Percentiles rank a stretch among this genome's conserved stretches.
phyloP scores from a whole-genome alignment of 2,329 filamentous ascomycete species.

The Fusarium haematococcum region DNA sequence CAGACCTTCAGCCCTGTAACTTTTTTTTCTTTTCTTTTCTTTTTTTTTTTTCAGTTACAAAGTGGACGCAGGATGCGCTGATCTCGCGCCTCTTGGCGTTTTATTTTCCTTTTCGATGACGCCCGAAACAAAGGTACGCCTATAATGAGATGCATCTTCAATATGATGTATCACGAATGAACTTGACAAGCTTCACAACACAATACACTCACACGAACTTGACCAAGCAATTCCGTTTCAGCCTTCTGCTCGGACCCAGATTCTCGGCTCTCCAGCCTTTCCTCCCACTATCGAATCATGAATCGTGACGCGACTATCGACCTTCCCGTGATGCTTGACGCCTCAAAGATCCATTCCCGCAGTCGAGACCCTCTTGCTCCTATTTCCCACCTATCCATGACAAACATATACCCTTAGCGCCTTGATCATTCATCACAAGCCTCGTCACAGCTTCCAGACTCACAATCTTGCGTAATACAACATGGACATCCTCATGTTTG shows the following conservation, averaged over 20 bases:
- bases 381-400: background rate
- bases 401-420: background rate
- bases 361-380: conserved; percentile 1
- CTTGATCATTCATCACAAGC: background rate
- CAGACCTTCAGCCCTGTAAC: background rate
- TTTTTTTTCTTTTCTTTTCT: background rate
- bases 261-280: background rate
- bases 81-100: background rate
- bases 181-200: background rate
- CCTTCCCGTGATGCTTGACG: background rate
- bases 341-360: background rate
- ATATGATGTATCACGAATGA: background rate
- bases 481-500: background rate
- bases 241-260: background rate
- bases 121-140: background rate
- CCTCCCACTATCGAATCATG: background rate
- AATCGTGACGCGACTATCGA: background rate
- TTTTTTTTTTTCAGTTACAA: background rate
- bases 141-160: background rate
- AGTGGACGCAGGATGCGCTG: background rate
- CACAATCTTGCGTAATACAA: background rate
- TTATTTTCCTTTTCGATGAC: background rate
- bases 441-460: background rate
- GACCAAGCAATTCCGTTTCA: background rate
- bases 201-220: background rate